These are phyloP conservation scores for Escovopsis weberi DNA, from an alignment of 2,329 filamentous ascomycete species.

Conservation along the genomic window DNA sequence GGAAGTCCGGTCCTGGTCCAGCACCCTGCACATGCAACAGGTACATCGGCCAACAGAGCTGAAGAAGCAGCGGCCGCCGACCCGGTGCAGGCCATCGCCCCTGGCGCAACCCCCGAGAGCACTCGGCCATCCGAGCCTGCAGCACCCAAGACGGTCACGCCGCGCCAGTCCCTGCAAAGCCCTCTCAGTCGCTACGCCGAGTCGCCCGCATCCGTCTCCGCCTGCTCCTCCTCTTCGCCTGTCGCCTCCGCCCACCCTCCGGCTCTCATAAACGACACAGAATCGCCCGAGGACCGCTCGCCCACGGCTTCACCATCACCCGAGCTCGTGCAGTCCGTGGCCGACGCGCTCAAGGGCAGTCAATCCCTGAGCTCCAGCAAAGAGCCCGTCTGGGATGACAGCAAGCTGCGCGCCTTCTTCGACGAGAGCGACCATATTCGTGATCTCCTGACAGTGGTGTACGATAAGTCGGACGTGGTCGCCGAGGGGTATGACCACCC, in stretches of 20 bases:
- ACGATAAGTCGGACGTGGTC: slow-evolving; percentile 74
- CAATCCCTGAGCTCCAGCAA: slow-evolving; percentile 22
- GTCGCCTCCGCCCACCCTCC: slow-evolving; percentile 39
- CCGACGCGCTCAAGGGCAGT: slow-evolving; percentile 21
- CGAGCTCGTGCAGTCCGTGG: slow-evolving; percentile 37
- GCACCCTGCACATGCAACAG: slow-evolving; percentile 8
- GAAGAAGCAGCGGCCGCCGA: slow-evolving; percentile 9
- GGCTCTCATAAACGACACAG: slow-evolving; percentile 54
- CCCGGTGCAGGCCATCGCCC: slow-evolving; percentile 19
- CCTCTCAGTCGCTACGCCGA: slow-evolving; percentile 10
- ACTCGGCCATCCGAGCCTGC: slow-evolving; percentile 19
- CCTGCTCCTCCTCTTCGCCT: slow-evolving; percentile 13
- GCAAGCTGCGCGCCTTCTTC: slow-evolving; percentile 73
- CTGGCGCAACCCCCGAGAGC: slow-evolving; percentile 28
- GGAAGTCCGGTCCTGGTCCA: slow-evolving; percentile 23
- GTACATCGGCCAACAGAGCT: slow-evolving; percentile 7
- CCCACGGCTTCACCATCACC: slow-evolving; percentile 52
- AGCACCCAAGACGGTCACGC: slow-evolving; percentile 15
- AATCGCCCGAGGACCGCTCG: slow-evolving; percentile 52
- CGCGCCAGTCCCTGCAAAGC: slow-evolving; percentile 6
- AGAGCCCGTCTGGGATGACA: slow-evolving; percentile 65
- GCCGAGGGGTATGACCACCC: slow-evolving; percentile 77
- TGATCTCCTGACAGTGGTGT: slow-evolving; percentile 80
- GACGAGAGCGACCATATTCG: slow-evolving; percentile 80
- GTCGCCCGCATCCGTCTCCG: background rate